Conservation (phyloP, 1,139 yeast genomes). For the Yamadazyma dushanensis region DNA sequence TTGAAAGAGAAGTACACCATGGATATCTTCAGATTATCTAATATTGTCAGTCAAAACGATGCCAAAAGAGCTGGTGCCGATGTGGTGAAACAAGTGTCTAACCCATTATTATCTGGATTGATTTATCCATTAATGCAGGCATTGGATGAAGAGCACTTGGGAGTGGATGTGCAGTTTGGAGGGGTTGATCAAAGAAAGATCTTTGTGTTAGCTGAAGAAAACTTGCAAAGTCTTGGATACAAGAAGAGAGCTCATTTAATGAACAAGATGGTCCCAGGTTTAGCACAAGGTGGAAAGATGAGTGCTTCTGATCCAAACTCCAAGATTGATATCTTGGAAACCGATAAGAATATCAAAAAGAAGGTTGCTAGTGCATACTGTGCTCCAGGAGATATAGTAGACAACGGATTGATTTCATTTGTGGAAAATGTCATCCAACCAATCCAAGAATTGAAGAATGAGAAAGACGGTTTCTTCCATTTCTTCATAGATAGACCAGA, state of each 20-base stretch:
- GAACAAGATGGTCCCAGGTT: constrained; percentile 99
- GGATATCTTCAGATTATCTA: constrained; percentile 84
- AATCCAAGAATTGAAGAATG: constrained; percentile 69
- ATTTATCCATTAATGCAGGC: constrained; percentile 99
- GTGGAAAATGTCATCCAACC: constrained; percentile 84
- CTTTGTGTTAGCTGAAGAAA: constrained; percentile 95
- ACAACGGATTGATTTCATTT: constrained; percentile 87
- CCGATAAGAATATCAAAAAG: constrained; percentile 83
- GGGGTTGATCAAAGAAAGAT: constrained; percentile 99
- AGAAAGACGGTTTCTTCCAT: constrained; percentile 52
- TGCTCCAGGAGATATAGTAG: constrained; percentile 91
- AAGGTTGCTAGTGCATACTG: constrained; percentile 92
- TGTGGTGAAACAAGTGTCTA: constrained; percentile 95
- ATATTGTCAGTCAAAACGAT: constrained; percentile 86
- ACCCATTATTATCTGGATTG: constrained; percentile 89
- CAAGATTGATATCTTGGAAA: constrained; percentile 89
- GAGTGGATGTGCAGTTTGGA: constrained; percentile 93
- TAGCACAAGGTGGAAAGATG: constrained; percentile 97
- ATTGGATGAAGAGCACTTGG: constrained; percentile 88
- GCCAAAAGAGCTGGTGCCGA: constrained; percentile 99
- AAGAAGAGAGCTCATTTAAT: constrained; percentile 96
- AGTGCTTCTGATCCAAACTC: constrained; percentile 99
- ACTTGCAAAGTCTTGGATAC: constrained; percentile 83
- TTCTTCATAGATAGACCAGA: constrained; percentile 90
- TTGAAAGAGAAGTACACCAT: constrained; percentile 72